A percentile compares a stretch with the other conserved stretches of the same genome.
Evolutionary conservation across 73 alveolate genomes (phyloP).

Genomic region (Urostyla sp.): DNA sequence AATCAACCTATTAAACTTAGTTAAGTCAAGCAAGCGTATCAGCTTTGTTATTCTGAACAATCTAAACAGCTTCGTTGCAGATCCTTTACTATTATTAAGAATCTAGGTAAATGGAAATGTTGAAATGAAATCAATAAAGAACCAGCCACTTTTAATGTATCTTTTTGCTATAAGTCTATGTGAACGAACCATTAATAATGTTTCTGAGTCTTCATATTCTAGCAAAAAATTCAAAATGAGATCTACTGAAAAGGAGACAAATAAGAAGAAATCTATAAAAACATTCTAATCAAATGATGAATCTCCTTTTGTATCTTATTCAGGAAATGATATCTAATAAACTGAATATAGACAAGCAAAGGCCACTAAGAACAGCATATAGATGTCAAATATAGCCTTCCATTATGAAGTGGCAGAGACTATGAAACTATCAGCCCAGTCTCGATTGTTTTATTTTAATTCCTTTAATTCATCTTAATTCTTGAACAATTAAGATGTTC

Average conservation of each 20-base stretch:
- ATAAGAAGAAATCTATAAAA: conserved; percentile 71
- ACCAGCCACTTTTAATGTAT: conserved; percentile 79
- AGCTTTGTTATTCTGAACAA: conserved; percentile 82
- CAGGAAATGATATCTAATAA: background rate
- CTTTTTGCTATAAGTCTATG: conserved; percentile 73
- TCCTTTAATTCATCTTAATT: background rate
- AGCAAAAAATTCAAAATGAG: too few species aligned
- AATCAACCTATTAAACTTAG: conserved; percentile 80
- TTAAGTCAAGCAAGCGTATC: conserved; percentile 75
- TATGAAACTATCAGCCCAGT: conserved; percentile 33
- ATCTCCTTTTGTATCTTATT: background rate
- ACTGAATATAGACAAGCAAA: conserved; percentile 62
- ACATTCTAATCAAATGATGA: background rate
- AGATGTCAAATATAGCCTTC: conserved; percentile 59
- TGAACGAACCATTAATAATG: conserved; percentile 69
- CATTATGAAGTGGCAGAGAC: conserved; percentile 26
- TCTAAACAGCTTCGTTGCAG: conserved; percentile 76
- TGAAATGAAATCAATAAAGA: conserved; percentile 83
- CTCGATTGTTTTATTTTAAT: background rate
- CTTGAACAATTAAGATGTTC: background rate
- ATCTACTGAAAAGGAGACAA: too few species aligned
- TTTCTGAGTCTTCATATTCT: conserved; percentile 81
- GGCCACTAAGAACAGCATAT: conserved; percentile 63
- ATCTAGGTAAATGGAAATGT: conserved; percentile 79
- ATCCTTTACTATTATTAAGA: conserved; percentile 45